Evolutionary conservation across 495 filamentous ascomycete species (phyloP), one percentile per base, ranked within the genome.

Genomic region (Apiosordaria backusii): DNA sequence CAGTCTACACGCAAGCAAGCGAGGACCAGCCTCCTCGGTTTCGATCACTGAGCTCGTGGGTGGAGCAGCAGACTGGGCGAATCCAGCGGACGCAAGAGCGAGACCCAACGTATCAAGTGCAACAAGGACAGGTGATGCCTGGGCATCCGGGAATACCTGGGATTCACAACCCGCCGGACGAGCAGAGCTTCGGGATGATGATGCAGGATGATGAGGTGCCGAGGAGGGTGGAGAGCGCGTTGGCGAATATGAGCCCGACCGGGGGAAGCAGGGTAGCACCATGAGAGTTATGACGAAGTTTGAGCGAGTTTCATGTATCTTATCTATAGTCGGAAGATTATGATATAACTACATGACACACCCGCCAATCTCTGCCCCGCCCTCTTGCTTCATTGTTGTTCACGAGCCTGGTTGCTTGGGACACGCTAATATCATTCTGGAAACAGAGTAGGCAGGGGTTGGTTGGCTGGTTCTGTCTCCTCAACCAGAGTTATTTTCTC

Each of bases 11-110:
- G 0, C 70, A 77, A 61, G 67, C 76, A n/a, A 81, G 78, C 63
- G 78, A 81, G 62, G 84, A 84, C 60, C 71, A 72, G 27, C 80
- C 81, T 16, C 79, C 86, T 18, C 80, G 82, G 19, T 89, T 87
- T 70, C 81, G 85, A 25, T 80, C 79, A 9, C 76, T 90, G 61
- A 78, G 77, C 57, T 85, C 82, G 16, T 90, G 87, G 87, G 86
- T 90, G 2, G 79, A 83, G 68, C 83, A 89, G 66, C 87, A 89
- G 68, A 75, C 74, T 26, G 77, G 77, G 1, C 75, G 81, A 1
- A 70, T 80, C 57, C 75, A 68, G 66, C 70, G 78, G 21, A 76
- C 71, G 15, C 72, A 73, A 60, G 72, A 76, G 50, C 71, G 72
- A 15, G 70, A 68, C 35, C 35, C 35, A 2, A 13, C 9, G 2